Evolutionary conservation across 1,284 basidiomycete genomes (phyloP).

Genomic region (Moniliophthora roreri): DNA sequence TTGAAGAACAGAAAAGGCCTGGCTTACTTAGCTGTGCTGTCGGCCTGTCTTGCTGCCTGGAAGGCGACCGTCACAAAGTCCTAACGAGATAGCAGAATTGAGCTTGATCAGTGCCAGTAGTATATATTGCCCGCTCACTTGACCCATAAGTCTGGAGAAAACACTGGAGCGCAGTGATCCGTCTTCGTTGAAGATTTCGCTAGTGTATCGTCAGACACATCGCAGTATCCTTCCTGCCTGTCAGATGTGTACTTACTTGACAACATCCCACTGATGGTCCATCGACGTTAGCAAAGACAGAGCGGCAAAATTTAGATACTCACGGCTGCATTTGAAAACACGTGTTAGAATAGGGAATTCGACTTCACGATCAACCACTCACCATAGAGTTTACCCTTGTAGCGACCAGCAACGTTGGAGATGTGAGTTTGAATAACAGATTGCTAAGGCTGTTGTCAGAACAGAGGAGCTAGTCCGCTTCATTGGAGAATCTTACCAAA

Average conservation of each 20-base stretch:
- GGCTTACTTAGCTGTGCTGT: constrained; percentile 34
- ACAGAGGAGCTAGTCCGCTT: too few relatives aligned
- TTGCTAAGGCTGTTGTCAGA: constrained; percentile 19
- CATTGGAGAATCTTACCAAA: constrained; percentile 21
- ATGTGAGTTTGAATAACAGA: constrained; percentile 42
- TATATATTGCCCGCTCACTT: constrained; percentile 26
- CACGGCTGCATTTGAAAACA: constrained; percentile 6
- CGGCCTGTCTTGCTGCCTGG: constrained; percentile 35
- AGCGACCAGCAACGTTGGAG: constrained; percentile 36
- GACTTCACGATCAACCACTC: constrained; percentile 8
- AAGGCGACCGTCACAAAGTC: constrained; percentile 43
- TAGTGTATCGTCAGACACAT: too few relatives aligned
- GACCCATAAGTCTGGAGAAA: constrained; percentile 41
- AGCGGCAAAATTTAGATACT: not conserved
- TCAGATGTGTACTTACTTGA: constrained; percentile 26
- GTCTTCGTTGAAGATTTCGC: constrained; percentile 45
- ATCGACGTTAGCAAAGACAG: not conserved
- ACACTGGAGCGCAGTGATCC: constrained; percentile 39
- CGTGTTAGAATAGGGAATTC: not conserved
- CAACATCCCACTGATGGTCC: constrained; percentile 37
- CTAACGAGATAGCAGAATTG: constrained; percentile 19
- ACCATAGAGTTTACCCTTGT: constrained; percentile 41
- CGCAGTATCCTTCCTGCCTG: constrained; percentile 6
- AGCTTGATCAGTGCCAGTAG: too few relatives aligned
- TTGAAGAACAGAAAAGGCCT: not conserved